These are phyloP conservation scores for Exophiala mesophila DNA, from an alignment of 2,329 filamentous ascomycete species.

Conservation along the genomic window DNA sequence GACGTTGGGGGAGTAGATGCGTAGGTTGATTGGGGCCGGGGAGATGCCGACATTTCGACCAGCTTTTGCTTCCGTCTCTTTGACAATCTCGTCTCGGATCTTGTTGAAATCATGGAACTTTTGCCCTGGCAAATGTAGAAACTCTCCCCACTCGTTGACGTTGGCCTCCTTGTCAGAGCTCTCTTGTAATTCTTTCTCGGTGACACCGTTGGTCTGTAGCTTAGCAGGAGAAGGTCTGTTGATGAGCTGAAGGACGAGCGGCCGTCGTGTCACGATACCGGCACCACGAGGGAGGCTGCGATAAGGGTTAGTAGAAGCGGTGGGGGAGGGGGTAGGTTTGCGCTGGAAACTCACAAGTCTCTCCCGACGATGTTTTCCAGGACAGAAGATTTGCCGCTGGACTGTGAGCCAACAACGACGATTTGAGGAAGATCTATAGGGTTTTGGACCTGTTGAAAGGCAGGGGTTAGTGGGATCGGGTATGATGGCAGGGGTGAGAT, in stretches of 20 bases:
- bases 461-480: slow-evolving; percentile 14
- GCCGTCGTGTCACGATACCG: slow-evolving; percentile 93
- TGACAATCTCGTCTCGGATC: slow-evolving; percentile 94
- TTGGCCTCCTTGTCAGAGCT: slow-evolving; percentile 84
- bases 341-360: slow-evolving; percentile 73
- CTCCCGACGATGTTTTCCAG: slow-evolving; percentile 97
- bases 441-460: slow-evolving; percentile 75
- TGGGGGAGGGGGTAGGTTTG: slow-evolving; percentile 17
- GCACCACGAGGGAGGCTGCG: slow-evolving; percentile 87
- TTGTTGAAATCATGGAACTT: slow-evolving; percentile 99
- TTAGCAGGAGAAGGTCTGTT: slow-evolving; percentile 66
- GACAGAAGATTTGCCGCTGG: slow-evolving; percentile 98
- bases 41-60: slow-evolving; percentile 96
- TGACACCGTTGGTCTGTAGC: slow-evolving; percentile 65
- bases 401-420: slow-evolving; percentile 95
- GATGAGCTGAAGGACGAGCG: slow-evolving; percentile 95
- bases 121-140: slow-evolving; percentile 92
- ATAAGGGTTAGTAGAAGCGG: slow-evolving; percentile 28
- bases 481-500: background rate
- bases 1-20: slow-evolving; percentile 98
- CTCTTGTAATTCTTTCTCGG: slow-evolving; percentile 58
- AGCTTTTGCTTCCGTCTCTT: slow-evolving; percentile 94
- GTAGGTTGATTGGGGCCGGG: slow-evolving; percentile 90
- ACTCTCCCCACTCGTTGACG: slow-evolving; percentile 95
- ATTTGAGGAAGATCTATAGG: slow-evolving; percentile 99